Conservation (phyloP, 805 yeast species). For the Metschnikowia chrysomelidarum region DNA sequence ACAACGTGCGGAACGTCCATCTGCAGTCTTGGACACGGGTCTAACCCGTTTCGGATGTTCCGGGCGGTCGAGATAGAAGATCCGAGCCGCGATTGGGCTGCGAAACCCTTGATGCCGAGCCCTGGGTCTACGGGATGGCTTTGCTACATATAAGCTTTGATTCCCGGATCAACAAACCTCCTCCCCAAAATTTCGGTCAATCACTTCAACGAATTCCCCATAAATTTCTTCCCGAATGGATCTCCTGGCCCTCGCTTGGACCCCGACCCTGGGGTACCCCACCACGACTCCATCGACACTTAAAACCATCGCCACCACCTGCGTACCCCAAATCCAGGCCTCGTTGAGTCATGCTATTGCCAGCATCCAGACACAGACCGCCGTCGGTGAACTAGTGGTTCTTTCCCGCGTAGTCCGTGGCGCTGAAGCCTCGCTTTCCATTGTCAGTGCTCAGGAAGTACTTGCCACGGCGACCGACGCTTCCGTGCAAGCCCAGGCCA, state of each 20-base stretch:
- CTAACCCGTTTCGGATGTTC: too few relatives aligned
- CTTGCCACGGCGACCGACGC: conserved; percentile 36
- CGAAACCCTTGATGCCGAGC: too few relatives aligned
- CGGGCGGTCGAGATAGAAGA: too few relatives aligned
- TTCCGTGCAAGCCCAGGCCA: conserved; percentile 25
- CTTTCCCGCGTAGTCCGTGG: conserved; percentile 30
- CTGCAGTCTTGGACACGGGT: too few relatives aligned
- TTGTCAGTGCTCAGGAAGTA: conserved; percentile 33
- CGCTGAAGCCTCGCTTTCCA: conserved; percentile 34
- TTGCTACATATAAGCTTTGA: too few relatives aligned
- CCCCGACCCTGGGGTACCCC: conserved; percentile 14
- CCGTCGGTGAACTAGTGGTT: conserved; percentile 15
- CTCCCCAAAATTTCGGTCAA: too few relatives aligned
- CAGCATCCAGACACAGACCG: conserved; percentile 21
- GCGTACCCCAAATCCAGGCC: conserved; percentile 20
- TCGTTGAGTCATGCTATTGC: conserved; percentile 11
- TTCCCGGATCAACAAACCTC: too few relatives aligned
- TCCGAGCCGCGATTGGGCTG: too few relatives aligned
- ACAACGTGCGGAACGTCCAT: too few relatives aligned
- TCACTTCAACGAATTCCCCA: too few relatives aligned
- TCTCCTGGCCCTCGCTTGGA: conserved; percentile 11
- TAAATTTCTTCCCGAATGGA: too few relatives aligned
- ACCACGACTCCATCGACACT: conserved; percentile 27
- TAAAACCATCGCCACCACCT: conserved; percentile 23
- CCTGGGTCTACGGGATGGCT: too few relatives aligned